Evolutionary conservation across 352 stramenopile species (phyloP), one percentile per base, ranked within the genome.

Genomic region (Globisporangium spiculum): DNA sequence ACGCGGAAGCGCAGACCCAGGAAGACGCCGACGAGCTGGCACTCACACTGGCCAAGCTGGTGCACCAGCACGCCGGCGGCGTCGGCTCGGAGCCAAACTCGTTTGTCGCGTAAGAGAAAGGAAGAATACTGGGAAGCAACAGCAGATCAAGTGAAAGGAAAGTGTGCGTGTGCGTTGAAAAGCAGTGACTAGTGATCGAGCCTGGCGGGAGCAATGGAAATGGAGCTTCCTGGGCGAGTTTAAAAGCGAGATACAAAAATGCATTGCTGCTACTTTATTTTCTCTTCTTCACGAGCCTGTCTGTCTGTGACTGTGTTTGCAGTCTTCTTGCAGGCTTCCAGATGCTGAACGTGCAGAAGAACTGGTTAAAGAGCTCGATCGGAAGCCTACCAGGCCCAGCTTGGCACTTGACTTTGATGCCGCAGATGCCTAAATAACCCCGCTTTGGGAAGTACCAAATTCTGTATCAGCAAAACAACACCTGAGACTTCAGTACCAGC

Each of bases 1-100:
- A 99, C 84, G 98, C 98, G 32, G 98, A 99, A 78, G 96, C 97
- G 22, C 76, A 87, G 67, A 98, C 89, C 24, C 87, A 97, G 73
- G 79, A 82, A 22, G 83, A 91, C 63, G 97, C 96, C 0, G 94
- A 99, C 71, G 82, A 83, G 46, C 81, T 99, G 41, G 95, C 95
- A 54, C 80, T 90, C 20, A 80, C 90, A 68, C 92, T 97, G 38
- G 90, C 89, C 50, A 84, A 92, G 68, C 84, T 92, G 20, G 78
- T 93, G 58, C 81, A 92, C 73, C 70, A 96, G 60, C 81, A 89
- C 66, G 89, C 86, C 14, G 89, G 82, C 44, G 88, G 90, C 55
- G 77, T 91, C 26, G 90, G 85, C 26, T 67, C 73, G 10, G 83
- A 83, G 58, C 86, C 88, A 26, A 77, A 76, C 50, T 76, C 73